These are phyloP conservation scores for Phytopythium vexans DNA, from an alignment of 352 stramenopile genomes.

Conservation along the genomic window DNA sequence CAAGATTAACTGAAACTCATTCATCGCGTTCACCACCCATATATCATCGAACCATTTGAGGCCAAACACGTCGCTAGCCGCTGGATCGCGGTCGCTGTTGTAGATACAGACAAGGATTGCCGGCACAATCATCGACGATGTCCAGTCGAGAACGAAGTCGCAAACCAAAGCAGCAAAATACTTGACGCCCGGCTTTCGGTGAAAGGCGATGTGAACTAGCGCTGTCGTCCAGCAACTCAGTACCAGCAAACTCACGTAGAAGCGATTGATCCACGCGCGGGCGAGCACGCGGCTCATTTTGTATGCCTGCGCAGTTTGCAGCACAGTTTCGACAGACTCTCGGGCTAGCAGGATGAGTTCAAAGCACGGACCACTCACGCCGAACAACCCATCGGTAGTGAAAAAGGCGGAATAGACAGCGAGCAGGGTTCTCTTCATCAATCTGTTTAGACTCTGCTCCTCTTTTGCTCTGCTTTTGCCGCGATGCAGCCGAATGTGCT, in stretches of 20 bases:
- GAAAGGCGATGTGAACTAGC: slow-evolving; percentile 20
- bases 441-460: background rate
- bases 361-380: slow-evolving; percentile 12
- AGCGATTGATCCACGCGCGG: slow-evolving; percentile 7
- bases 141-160: slow-evolving; percentile 6
- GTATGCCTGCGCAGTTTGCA: slow-evolving; percentile 30
- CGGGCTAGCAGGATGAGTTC: slow-evolving; percentile 15
- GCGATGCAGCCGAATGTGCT: slow-evolving; percentile 1
- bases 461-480: background rate
- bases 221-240: slow-evolving; percentile 32
- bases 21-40: slow-evolving; percentile 36
- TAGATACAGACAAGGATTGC: too few species aligned
- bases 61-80: background rate
- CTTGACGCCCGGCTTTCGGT: slow-evolving; percentile 8
- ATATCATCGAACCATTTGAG: slow-evolving; percentile 40
- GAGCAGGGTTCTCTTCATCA: background rate
- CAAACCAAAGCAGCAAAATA: slow-evolving; percentile 22
- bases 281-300: slow-evolving; percentile 19
- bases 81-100: too few species aligned
- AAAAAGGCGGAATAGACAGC: slow-evolving; percentile 4
- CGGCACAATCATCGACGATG: too few species aligned
- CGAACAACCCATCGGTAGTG: slow-evolving; percentile 7
- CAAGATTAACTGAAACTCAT: slow-evolving; percentile 43
- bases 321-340: slow-evolving; percentile 25
- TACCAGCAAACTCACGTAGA: slow-evolving; percentile 15